Evolutionary conservation across 305 asterid genomes (phyloP).

Genomic region (Petunia hybrid): DNA sequence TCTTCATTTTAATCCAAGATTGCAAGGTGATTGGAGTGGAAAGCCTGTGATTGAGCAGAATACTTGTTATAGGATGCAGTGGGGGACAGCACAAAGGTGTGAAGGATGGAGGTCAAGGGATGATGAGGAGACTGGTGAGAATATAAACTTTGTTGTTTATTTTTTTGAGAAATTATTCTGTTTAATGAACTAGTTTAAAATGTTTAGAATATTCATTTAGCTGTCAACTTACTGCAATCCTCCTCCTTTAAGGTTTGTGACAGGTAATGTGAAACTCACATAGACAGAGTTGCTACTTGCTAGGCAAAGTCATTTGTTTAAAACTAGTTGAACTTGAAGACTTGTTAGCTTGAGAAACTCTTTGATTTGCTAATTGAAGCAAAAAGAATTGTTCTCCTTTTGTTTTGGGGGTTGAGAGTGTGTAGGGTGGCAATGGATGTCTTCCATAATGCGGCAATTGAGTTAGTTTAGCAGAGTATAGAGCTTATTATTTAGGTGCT

Average conservation of each 20-base stretch:
- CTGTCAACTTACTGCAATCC: slow-evolving; percentile 3
- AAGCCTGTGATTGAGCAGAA: slow-evolving; percentile 92
- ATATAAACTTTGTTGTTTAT: slow-evolving; percentile 10
- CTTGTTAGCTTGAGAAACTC: slow-evolving; percentile 10
- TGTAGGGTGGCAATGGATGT: not conserved
- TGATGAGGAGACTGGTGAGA: slow-evolving; percentile 92
- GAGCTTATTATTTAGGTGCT: not conserved
- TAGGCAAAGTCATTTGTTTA: not conserved
- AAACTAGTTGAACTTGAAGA: slow-evolving; percentile 14
- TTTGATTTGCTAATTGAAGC: slow-evolving; percentile 17
- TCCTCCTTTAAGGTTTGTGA: slow-evolving; percentile 1
- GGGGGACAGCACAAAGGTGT: slow-evolving; percentile 73
- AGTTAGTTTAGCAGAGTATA: not conserved
- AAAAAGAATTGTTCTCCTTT: not conserved
- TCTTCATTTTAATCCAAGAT: slow-evolving; percentile 82
- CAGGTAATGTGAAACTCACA: not conserved
- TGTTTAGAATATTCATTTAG: not conserved
- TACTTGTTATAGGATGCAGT: slow-evolving; percentile 95
- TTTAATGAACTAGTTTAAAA: slow-evolving; percentile 7
- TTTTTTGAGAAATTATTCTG: not conserved
- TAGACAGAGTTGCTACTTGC: slow-evolving; percentile 23
- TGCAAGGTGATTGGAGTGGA: slow-evolving; percentile 96
- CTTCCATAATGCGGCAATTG: not conserved
- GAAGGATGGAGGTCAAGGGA: slow-evolving; percentile 68
- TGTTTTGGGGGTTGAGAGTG: not conserved